Percentiles rank a stretch among this genome's conserved stretches.
These are phyloP conservation scores for Papilionanthe hybrid DNA, from an alignment of 116 monocot genomes.

Conservation along the genomic window DNA sequence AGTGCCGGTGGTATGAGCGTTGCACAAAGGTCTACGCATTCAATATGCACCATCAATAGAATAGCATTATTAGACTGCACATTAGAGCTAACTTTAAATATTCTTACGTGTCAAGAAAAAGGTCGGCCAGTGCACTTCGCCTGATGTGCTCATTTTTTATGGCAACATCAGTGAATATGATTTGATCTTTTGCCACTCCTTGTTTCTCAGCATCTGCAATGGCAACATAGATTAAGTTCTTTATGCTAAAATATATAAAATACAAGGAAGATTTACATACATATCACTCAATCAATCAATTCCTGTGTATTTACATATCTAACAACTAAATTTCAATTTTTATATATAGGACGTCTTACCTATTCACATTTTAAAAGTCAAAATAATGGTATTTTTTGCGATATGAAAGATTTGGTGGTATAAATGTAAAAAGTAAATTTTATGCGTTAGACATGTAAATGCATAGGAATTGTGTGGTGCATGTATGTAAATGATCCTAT, in stretches of 20 bases:
- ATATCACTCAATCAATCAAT: too few species aligned
- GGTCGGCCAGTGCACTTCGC: constrained; percentile 84
- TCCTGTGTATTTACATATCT: too few species aligned
- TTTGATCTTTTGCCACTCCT: constrained; percentile 82
- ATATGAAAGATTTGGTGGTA: too few species aligned
- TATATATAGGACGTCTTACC: too few species aligned
- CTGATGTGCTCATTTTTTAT: constrained; percentile 91
- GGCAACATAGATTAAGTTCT: background rate
- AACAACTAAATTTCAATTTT: too few species aligned
- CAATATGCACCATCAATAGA: background rate
- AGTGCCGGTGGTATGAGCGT: constrained; percentile 94
- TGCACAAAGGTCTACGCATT: constrained; percentile 69
- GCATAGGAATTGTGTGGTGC: too few species aligned
- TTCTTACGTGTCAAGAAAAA: constrained; percentile 80
- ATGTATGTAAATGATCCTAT: too few species aligned
- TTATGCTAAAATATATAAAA: background rate
- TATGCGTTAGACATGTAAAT: too few species aligned
- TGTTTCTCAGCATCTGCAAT: constrained; percentile 73
- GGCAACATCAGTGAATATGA: constrained; percentile 95
- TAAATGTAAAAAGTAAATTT: too few species aligned
- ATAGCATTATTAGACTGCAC: background rate
- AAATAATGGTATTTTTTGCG: too few species aligned
- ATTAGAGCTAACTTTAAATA: background rate
- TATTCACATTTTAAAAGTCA: too few species aligned
- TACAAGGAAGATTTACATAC: background rate